Evolutionary conservation across 441 rosid species (phyloP).

Genomic region (Eruca vesicaria): DNA sequence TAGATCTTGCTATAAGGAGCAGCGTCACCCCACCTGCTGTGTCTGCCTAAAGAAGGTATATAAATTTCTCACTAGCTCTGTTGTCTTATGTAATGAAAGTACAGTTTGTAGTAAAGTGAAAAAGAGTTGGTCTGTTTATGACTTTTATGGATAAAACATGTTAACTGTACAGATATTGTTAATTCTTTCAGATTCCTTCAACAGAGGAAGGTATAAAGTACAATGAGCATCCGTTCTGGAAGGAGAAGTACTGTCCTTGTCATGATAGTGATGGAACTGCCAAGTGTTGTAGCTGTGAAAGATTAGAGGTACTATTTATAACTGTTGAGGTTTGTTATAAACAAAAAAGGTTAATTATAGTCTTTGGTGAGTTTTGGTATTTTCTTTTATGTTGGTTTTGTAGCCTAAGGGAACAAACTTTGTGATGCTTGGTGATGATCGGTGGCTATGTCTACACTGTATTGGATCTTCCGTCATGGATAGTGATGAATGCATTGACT

Average conservation of each 20-base stretch:
- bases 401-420: conserved; percentile 61
- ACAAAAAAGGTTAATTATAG: background rate
- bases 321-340: background rate
- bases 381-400: conserved; percentile 17
- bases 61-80: background rate
- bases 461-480: conserved; percentile 78
- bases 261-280: conserved; percentile 87
- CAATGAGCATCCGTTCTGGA: conserved; percentile 86
- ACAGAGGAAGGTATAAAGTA: conserved; percentile 63
- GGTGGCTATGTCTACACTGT: conserved; percentile 80
- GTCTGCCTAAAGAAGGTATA: conserved; percentile 67
- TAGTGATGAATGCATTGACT: conserved; percentile 66
- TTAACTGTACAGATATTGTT: background rate
- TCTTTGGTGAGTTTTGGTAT: background rate
- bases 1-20: conserved; percentile 71
- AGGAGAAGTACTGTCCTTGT: conserved; percentile 77
- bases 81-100: background rate
- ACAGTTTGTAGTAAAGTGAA: background rate
- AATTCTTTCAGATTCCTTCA: conserved; percentile 62
- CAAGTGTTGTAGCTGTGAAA: conserved; percentile 93
- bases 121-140: background rate
- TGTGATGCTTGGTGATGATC: conserved; percentile 75
- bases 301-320: conserved; percentile 64
- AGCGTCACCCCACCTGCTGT: conserved; percentile 70
- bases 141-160: background rate